Evolutionary conservation across 257 asterid genomes (phyloP).

Genomic region (Capsicum rhomboideum): DNA sequence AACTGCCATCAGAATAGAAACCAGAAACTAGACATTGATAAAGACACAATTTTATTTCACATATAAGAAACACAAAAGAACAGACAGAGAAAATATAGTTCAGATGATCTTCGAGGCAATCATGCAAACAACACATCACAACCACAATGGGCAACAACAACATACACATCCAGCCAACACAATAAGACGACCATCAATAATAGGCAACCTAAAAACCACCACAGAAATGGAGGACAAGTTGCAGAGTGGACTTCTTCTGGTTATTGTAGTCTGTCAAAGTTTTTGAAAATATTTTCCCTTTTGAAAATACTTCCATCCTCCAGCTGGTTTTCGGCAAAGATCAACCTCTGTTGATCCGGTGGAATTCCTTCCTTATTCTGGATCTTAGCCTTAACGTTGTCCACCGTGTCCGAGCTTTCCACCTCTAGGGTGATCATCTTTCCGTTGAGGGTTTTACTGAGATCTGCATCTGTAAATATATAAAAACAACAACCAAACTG

Average conservation of each 20-base stretch:
- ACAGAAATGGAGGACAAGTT: slow-evolving; percentile 84
- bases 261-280: slow-evolving; percentile 46
- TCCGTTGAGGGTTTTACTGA: slow-evolving; percentile 41
- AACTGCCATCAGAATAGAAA: background rate
- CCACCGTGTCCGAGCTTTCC: slow-evolving; percentile 45
- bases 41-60: background rate
- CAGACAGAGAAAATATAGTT: background rate
- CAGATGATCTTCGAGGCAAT: background rate
- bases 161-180: background rate
- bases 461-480: too few species aligned
- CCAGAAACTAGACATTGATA: too few species aligned
- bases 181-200: background rate
- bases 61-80: background rate
- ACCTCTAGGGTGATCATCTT: slow-evolving; percentile 51
- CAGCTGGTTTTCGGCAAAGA: slow-evolving; percentile 48
- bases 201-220: slow-evolving; percentile 45
- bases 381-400: slow-evolving; percentile 45
- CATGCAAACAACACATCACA: background rate
- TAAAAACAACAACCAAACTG: too few species aligned
- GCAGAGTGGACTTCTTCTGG: slow-evolving; percentile 72
- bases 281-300: too few species aligned
- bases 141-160: background rate
- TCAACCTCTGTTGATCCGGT: slow-evolving; percentile 53
- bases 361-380: slow-evolving; percentile 58
- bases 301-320: slow-evolving; percentile 54